Evolutionary conservation across 2,329 filamentous ascomycete species (phyloP).

Genomic region (Verruconis gallopava): DNA sequence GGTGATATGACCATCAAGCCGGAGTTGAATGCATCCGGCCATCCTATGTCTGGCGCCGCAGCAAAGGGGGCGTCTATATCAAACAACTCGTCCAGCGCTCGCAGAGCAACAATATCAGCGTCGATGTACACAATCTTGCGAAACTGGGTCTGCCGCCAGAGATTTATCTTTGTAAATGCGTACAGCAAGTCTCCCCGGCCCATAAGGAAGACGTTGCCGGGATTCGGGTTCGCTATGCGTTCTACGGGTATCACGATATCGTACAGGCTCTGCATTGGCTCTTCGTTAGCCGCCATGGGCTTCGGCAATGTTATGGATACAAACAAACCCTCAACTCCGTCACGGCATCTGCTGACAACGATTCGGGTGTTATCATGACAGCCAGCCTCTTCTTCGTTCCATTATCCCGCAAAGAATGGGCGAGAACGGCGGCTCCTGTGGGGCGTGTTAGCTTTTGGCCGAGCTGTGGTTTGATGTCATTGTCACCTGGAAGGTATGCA

Average conservation of each 20-base stretch:
- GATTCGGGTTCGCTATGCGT: slow-evolving; percentile 61
- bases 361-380: slow-evolving; percentile 70
- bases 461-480: slow-evolving; percentile 2
- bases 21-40: slow-evolving; percentile 98
- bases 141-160: slow-evolving; percentile 87
- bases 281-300: not conserved
- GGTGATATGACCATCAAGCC: slow-evolving; percentile 87
- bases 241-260: slow-evolving; percentile 80
- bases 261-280: slow-evolving; percentile 52
- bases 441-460: slow-evolving; percentile 10
- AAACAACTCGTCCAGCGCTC: slow-evolving; percentile 89
- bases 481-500: slow-evolving; percentile 76
- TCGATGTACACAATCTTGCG: slow-evolving; percentile 90
- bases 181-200: slow-evolving; percentile 79
- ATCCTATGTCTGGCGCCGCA: slow-evolving; percentile 86
- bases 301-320: slow-evolving; percentile 1
- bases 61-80: slow-evolving; percentile 47
- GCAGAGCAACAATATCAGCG: slow-evolving; percentile 80
- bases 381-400: slow-evolving; percentile 77
- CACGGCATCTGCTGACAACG: slow-evolving; percentile 61
- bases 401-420: slow-evolving; percentile 85
- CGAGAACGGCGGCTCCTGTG: slow-evolving; percentile 78
- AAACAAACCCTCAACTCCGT: slow-evolving; percentile 58
- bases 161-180: slow-evolving; percentile 88
- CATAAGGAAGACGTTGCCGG: slow-evolving; percentile 83